phyloP scores from a whole-genome alignment of 2,329 filamentous ascomycete genomes.

The Apiospora aurea region DNA sequence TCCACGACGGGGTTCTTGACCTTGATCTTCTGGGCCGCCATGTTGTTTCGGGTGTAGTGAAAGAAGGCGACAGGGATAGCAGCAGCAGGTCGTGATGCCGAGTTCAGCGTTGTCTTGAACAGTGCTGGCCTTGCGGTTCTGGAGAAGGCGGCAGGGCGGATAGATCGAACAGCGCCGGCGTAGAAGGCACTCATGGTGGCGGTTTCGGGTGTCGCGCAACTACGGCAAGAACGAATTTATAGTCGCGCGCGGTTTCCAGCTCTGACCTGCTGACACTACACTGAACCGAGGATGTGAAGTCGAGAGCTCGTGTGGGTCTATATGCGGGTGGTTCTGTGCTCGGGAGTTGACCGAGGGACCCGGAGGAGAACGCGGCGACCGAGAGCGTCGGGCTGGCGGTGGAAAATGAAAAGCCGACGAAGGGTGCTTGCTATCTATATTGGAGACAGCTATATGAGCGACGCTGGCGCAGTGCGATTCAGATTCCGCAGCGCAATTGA shows the following conservation, averaged over 20 bases:
- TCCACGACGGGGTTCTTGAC: constrained; percentile 99
- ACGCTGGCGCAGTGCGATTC: neutral
- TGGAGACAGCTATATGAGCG: constrained; percentile 2
- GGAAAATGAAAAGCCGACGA: constrained; percentile 16
- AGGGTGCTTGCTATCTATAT: neutral
- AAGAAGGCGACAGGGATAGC: constrained; percentile 42
- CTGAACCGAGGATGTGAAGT: constrained; percentile 18
- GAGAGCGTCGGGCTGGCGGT: constrained; percentile 6
- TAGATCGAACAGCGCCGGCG: constrained; percentile 38
- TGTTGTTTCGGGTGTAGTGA: constrained; percentile 52
- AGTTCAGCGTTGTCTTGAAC: constrained; percentile 28
- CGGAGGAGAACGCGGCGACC: neutral
- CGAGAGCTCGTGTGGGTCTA: constrained; percentile 17
- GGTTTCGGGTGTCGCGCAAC: constrained; percentile 2
- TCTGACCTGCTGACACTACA: neutral
- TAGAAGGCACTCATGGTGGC: constrained; percentile 39
- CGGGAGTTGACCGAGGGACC: constrained; percentile 7
- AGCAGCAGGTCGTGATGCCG: constrained; percentile 33
- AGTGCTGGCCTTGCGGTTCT: constrained; percentile 39
- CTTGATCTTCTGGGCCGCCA: constrained; percentile 88
- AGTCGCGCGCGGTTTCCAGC: neutral
- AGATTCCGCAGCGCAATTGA: constrained; percentile 5
- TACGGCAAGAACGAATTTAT: constrained; percentile 1
- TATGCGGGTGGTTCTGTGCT: constrained; percentile 6
- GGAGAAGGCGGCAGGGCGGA: constrained; percentile 39